Percentiles rank a stretch among this genome's conserved stretches.
These are phyloP conservation scores for Oldenlandia corymbosa DNA, from an alignment of 257 asterid species.

Conservation along the genomic window DNA sequence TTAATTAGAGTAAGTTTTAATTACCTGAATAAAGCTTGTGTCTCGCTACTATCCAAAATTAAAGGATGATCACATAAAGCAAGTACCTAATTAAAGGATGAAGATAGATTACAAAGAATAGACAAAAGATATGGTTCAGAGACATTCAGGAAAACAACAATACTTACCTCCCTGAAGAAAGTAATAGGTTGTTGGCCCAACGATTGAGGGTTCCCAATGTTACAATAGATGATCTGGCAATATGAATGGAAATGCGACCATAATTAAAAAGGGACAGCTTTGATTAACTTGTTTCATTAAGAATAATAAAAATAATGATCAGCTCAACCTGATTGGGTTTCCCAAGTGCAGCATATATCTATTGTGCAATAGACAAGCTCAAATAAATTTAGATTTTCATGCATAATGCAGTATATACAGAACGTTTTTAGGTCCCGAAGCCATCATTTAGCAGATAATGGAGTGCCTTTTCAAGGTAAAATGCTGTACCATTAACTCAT, in stretches of 20 bases:
- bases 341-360: not conserved
- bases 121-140: not conserved
- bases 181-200: conserved; percentile 95
- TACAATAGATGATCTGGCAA: conserved; percentile 80
- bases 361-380: not conserved
- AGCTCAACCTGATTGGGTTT: too few relatives aligned
- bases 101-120: conserved; percentile 13
- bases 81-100: conserved; percentile 55
- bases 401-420: not conserved
- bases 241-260: conserved; percentile 10
- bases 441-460: not conserved
- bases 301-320: too few relatives aligned
- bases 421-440: not conserved
- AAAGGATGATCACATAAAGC: conserved; percentile 91
- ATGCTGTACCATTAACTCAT: not conserved
- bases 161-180: conserved; percentile 87
- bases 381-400: not conserved
- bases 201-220: conserved; percentile 93
- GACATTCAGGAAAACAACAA: conserved; percentile 3
- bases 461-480: not conserved
- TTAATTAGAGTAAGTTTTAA: not conserved
- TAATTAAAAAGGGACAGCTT: not conserved
- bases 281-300: too few relatives aligned
- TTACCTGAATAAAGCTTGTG: conserved; percentile 86
- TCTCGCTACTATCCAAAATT: conserved; percentile 82